A percentile compares a stretch with the other conserved stretches of the same genome.
These are phyloP conservation scores for Cladophialophora bantiana DNA, from an alignment of 2,329 filamentous ascomycete genomes.

Conservation along the genomic window DNA sequence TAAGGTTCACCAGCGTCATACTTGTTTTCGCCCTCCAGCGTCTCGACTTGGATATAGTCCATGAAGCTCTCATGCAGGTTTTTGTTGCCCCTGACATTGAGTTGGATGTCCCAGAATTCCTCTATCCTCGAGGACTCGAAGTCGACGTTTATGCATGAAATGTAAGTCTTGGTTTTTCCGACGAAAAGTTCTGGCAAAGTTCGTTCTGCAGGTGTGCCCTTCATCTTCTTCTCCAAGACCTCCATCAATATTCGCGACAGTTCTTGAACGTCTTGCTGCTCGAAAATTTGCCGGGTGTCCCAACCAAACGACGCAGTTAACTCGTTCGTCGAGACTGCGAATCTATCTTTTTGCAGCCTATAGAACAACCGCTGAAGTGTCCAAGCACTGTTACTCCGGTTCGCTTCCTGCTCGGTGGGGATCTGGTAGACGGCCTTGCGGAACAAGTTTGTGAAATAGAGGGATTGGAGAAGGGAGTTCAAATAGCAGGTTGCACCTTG, in stretches of 20 bases:
- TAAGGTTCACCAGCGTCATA: conserved; percentile 90
- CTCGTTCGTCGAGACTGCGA: conserved; percentile 87
- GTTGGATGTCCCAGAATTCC: conserved; percentile 98
- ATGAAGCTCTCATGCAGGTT: conserved; percentile 92
- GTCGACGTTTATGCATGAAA: conserved; percentile 97
- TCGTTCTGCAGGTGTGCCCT: conserved; percentile 89
- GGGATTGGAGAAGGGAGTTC: conserved; percentile 81
- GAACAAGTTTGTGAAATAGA: conserved; percentile 91
- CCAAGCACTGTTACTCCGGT: conserved; percentile 86
- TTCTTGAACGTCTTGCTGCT: conserved; percentile 98
- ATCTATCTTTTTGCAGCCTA: conserved; percentile 83
- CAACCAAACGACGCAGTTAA: conserved; percentile 96
- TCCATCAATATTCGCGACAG: conserved; percentile 97
- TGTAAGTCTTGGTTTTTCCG: conserved; percentile 98
- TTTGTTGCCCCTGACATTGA: conserved; percentile 94
- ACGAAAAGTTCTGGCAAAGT: conserved; percentile 90
- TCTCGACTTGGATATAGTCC: conserved; percentile 96
- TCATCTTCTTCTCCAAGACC: conserved; percentile 96
- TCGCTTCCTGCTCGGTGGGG: conserved; percentile 84
- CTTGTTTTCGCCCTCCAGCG: conserved; percentile 97
- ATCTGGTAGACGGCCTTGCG: conserved; percentile 98
- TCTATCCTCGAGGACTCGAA: conserved; percentile 96
- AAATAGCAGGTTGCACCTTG: conserved; percentile 93
- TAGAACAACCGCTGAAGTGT: conserved; percentile 94
- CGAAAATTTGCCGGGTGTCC: conserved; percentile 97